Percentiles rank a stretch among this genome's conserved stretches.
Evolutionary conservation across 1,284 basidiomycete species (phyloP).

Genomic region (Exobasidium cylindrosporum): DNA sequence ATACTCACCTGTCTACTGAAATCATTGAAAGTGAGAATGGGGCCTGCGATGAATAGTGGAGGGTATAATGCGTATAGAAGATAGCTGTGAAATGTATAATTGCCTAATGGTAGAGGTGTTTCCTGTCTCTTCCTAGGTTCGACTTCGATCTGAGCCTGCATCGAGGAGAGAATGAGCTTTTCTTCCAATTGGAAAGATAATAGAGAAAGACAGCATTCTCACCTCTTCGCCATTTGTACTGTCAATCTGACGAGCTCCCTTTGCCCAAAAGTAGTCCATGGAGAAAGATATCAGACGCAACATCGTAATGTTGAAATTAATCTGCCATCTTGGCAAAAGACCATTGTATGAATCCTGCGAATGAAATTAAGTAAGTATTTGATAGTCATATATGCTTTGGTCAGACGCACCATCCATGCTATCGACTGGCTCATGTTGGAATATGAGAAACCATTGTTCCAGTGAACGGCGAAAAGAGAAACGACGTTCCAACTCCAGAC

Average conservation of each 20-base stretch:
- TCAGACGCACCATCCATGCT: conserved; percentile 55
- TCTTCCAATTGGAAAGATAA: too few relatives aligned
- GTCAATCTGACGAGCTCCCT: not conserved
- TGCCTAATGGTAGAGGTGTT: conserved; percentile 49
- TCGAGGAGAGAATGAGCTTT: not conserved
- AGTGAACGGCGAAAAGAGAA: conserved; percentile 76
- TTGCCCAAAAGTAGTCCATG: conserved; percentile 81
- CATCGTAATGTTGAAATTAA: conserved; percentile 96
- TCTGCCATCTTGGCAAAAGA: conserved; percentile 83
- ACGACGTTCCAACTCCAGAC: conserved; percentile 75
- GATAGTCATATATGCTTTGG: conserved; percentile 56
- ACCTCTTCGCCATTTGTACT: not conserved
- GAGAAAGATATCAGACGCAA: conserved; percentile 86
- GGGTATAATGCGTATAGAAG: conserved; percentile 80
- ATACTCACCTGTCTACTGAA: conserved; percentile 72
- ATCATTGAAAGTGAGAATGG: conserved; percentile 94
- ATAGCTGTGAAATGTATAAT: conserved; percentile 65
- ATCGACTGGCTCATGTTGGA: conserved; percentile 63
- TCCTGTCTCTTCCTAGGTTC: conserved; percentile 23
- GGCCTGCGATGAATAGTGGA: conserved; percentile 91
- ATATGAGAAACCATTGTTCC: conserved; percentile 73
- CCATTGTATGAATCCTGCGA: conserved; percentile 63
- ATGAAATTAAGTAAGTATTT: conserved; percentile 56
- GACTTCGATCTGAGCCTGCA: not conserved
- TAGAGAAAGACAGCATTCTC: not conserved